A percentile compares a stretch with the other conserved stretches of the same genome.
These are phyloP conservation scores for thale cress (Arabidopsis thaliana) DNA, from an alignment of 345 rosid genomes.

Conservation along the genomic window TAIR10.1 NC_003076.8:17386501-17387000, in stretches of 20 bases:
- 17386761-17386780: background rate
- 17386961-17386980: conserved; percentile 63
- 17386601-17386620: background rate
- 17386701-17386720: background rate
- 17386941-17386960: conserved; percentile 64
- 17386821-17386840: background rate
- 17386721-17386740: background rate
- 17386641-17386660: background rate
- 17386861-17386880: conserved; percentile 11
- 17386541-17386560: conserved; percentile 67
- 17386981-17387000: conserved; percentile 52
- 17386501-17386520: conserved; percentile 68
- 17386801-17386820: background rate
- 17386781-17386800: conserved; percentile 9
- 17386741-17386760: background rate
- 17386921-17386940: conserved; percentile 79
- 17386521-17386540: conserved; percentile 78
- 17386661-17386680: background rate
- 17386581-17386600: conserved; percentile 8
- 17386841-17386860: background rate
- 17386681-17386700: background rate
- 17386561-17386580: conserved; percentile 64
- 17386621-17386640: conserved; percentile 17
- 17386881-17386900: background rate
- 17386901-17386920: conserved; percentile 41